These are phyloP conservation scores for Pythium plurisporium DNA, from an alignment of 352 stramenopile species.

Conservation along the genomic window DNA sequence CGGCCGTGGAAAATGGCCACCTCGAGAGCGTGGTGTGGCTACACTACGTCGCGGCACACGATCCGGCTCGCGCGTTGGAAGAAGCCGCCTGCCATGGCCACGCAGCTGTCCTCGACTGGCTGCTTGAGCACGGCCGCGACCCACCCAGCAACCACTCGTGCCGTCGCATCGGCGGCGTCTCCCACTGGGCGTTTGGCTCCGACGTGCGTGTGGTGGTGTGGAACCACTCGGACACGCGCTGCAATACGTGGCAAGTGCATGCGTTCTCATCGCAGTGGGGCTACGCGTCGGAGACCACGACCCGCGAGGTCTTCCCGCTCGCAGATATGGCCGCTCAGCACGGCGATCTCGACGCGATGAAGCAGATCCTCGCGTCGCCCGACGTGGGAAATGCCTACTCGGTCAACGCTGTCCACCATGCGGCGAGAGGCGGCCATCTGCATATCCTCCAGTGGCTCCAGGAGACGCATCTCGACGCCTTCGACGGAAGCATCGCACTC, in stretches of 20 bases:
- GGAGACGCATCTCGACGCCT: background rate
- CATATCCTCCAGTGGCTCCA: background rate
- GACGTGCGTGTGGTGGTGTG: background rate
- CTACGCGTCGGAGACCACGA: background rate
- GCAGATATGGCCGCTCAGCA: background rate
- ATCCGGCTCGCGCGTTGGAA: background rate
- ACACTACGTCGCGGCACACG: background rate
- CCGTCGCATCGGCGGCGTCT: background rate
- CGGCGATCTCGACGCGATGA: background rate
- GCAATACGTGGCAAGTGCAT: no score
- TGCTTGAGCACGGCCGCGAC: background rate
- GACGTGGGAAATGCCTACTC: background rate
- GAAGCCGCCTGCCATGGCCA: background rate
- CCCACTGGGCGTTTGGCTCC: no score
- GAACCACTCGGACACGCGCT: background rate
- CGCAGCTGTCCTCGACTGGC: background rate
- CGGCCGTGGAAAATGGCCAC: background rate
- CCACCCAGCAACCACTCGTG: background rate
- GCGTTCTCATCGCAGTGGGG: background rate
- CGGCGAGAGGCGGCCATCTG: background rate
- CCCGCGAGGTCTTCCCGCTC: background rate
- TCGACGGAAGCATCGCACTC: background rate
- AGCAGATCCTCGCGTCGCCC: background rate
- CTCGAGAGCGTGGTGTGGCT: constrained; percentile 4
- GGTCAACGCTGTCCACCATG: background rate